Percentiles rank a stretch among this genome's conserved stretches.
Conservation (phyloP, 1,139 yeast genomes). For the Debaryomyces subglobosus region DNA sequence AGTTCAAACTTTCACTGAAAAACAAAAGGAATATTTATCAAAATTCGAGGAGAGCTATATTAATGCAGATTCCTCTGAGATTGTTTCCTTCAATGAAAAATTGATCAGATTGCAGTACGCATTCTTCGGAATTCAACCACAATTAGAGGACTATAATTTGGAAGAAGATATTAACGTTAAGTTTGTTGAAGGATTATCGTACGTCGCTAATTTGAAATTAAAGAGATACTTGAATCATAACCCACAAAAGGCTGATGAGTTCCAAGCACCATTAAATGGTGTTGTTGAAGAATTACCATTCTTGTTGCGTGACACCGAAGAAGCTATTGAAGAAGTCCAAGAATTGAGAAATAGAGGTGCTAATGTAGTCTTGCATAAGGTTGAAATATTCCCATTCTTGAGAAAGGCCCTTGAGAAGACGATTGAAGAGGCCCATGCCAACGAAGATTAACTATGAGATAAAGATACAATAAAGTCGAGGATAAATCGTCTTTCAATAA, state of each 20-base stretch:
- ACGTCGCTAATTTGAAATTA: conserved; percentile 67
- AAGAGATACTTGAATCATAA: conserved; percentile 29
- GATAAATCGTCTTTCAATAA: neutral
- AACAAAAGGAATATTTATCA: conserved; percentile 51
- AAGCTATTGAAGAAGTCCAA: conserved; percentile 56
- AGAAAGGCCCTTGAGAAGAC: conserved; percentile 32
- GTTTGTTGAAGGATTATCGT: conserved; percentile 69
- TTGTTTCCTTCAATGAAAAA: conserved; percentile 64
- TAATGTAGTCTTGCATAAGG: conserved; percentile 36
- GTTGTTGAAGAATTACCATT: conserved; percentile 48
- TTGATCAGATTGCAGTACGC: conserved; percentile 80
- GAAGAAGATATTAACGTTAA: conserved; percentile 54
- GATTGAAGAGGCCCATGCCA: conserved; percentile 18
- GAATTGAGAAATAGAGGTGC: conserved; percentile 42
- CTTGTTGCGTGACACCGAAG: conserved; percentile 47
- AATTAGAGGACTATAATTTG: conserved; percentile 43
- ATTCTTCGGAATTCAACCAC: conserved; percentile 71
- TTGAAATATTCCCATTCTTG: conserved; percentile 47
- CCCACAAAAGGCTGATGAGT: conserved; percentile 21
- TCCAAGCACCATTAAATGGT: conserved; percentile 40
- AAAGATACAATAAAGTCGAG: neutral
- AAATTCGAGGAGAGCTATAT: conserved; percentile 65
- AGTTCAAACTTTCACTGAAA: conserved; percentile 53
- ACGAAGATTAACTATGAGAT: conserved; percentile 4
- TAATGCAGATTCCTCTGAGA: conserved; percentile 57